phyloP scores from a whole-genome alignment of 2,329 filamentous ascomycete genomes.

The Aspergillus sp. region DNA sequence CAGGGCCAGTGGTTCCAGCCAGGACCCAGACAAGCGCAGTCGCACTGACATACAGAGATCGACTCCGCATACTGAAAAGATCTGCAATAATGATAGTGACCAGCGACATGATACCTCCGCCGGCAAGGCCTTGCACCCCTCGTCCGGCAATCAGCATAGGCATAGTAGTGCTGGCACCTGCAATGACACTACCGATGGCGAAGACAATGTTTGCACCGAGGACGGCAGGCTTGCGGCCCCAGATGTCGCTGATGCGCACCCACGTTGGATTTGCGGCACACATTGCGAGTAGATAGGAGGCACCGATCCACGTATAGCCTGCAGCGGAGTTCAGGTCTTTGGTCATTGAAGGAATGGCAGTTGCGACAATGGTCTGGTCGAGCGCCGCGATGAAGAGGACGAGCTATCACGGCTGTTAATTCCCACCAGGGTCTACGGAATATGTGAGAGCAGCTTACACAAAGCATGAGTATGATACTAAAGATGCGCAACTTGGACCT shows the following conservation, averaged over 20 bases:
- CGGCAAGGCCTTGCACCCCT: conserved; percentile 54
- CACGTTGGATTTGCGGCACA: conserved; percentile 2
- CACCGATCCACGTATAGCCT: conserved; percentile 12
- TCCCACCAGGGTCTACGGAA: background rate
- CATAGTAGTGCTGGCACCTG: conserved; percentile 48
- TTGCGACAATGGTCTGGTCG: conserved; percentile 10
- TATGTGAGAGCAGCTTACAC: background rate
- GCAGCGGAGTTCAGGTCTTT: background rate
- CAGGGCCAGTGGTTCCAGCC: conserved; percentile 53
- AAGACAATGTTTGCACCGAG: conserved; percentile 47
- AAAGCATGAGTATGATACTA: background rate
- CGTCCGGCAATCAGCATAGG: conserved; percentile 54
- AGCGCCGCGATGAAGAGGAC: conserved; percentile 7
- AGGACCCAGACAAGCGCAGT: conserved; percentile 55
- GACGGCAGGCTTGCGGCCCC: background rate
- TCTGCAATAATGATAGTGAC: conserved; percentile 56
- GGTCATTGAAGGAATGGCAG: conserved; percentile 5
- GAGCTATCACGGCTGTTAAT: background rate
- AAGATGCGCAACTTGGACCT: background rate
- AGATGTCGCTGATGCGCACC: conserved; percentile 7
- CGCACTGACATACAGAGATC: conserved; percentile 52
- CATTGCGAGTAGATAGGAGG: conserved; percentile 1
- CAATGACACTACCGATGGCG: conserved; percentile 49
- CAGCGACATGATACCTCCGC: conserved; percentile 52
- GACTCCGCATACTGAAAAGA: conserved; percentile 51